A percentile compares a stretch with the other conserved stretches of the same genome.
Evolutionary conservation across 1,284 basidiomycete species (phyloP).

Genomic region (Tetrapyrgos nigripes): DNA sequence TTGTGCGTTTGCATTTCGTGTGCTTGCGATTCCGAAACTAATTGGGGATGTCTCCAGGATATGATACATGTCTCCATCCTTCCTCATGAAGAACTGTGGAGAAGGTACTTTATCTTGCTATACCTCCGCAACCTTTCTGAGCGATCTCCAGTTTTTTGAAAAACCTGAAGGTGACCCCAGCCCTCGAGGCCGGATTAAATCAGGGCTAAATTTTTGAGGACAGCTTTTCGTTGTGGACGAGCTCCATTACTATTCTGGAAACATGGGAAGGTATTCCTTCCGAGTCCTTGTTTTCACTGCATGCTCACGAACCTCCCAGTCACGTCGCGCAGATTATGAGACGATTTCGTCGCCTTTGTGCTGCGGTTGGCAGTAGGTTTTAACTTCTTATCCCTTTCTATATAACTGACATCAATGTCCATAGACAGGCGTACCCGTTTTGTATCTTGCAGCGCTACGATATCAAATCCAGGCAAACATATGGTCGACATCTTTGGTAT

Average conservation of each 20-base stretch:
- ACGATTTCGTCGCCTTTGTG: conserved; percentile 80
- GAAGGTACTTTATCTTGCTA: conserved; percentile 52
- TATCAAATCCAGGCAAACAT: conserved; percentile 79
- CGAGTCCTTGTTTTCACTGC: background rate
- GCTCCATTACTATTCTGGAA: conserved; percentile 79
- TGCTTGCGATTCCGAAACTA: background rate
- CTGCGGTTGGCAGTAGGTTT: conserved; percentile 84
- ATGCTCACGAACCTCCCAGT: conserved; percentile 38
- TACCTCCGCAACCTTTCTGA: conserved; percentile 12
- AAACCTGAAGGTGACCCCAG: conserved; percentile 60
- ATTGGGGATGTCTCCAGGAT: conserved; percentile 59
- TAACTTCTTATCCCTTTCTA: background rate
- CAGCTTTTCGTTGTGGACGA: conserved; percentile 85
- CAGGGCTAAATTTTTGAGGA: background rate
- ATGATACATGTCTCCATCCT: conserved; percentile 89
- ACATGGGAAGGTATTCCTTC: conserved; percentile 69
- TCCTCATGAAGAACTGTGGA: conserved; percentile 86
- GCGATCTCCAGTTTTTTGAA: conserved; percentile 62
- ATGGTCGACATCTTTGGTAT: conserved; percentile 82
- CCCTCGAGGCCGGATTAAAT: background rate
- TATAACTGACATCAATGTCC: background rate
- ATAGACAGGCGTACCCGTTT: conserved; percentile 69
- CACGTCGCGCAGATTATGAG: conserved; percentile 85
- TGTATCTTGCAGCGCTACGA: conserved; percentile 91
- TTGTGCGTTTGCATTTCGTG: conserved; percentile 49